Conservation (phyloP, 2,329 filamentous ascomycete species). For the Penicillium sp. region DNA sequence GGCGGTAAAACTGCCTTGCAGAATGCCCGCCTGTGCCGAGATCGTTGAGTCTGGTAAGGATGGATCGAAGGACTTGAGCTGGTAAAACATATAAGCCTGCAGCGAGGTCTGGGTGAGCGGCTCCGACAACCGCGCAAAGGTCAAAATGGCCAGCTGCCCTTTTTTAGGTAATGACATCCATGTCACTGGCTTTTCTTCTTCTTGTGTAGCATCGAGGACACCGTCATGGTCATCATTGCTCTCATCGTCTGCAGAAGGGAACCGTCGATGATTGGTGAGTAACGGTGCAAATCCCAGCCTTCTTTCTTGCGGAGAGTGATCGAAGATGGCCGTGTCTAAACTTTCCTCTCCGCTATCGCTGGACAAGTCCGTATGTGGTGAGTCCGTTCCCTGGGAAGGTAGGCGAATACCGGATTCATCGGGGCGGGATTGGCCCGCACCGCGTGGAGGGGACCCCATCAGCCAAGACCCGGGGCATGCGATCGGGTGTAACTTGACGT, state of each 20-base stretch:
- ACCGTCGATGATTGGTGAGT: conserved; percentile 9
- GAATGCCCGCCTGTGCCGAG: conserved; percentile 68
- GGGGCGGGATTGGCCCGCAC: conserved; percentile 10
- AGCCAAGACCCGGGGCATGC: conserved; percentile 9
- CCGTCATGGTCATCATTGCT: conserved; percentile 14
- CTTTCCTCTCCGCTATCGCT: conserved; percentile 18
- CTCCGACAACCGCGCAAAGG: conserved; percentile 73
- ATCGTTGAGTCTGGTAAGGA: conserved; percentile 59
- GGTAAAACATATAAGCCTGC: conserved; percentile 80
- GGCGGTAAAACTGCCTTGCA: conserved; percentile 74
- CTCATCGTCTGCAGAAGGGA: conserved; percentile 16
- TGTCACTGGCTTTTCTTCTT: conserved; percentile 50
- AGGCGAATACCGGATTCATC: conserved; percentile 1
- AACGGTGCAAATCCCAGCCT: conserved; percentile 14
- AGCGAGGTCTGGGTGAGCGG: conserved; percentile 75
- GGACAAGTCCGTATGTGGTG: conserved; percentile 3
- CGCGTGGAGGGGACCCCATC: conserved; percentile 19
- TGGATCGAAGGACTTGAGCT: conserved; percentile 72
- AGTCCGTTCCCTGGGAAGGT: not conserved
- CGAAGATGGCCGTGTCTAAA: conserved; percentile 18
- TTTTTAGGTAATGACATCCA: conserved; percentile 74
- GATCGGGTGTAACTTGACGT: conserved; percentile 4
- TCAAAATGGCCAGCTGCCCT: conserved; percentile 71
- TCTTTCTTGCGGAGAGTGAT: conserved; percentile 6
- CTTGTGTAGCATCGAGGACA: conserved; percentile 2